These are phyloP conservation scores for Saccharomycopsis babjevae DNA, from an alignment of 805 yeast species.

Conservation along the genomic window DNA sequence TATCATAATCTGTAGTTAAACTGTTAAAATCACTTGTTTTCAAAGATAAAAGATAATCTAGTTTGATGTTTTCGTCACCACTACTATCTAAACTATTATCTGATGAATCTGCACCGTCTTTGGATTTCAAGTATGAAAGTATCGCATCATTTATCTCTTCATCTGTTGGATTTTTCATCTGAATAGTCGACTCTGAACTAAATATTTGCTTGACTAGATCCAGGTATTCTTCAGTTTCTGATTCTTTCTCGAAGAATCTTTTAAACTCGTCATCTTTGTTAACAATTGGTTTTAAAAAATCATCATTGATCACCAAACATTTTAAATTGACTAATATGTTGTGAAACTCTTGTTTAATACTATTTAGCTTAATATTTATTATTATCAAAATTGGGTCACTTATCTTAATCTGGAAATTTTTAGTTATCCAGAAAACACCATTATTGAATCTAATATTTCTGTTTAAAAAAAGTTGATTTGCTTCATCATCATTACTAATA, in stretches of 20 bases:
- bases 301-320: constrained; percentile 11
- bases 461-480: constrained; percentile 14
- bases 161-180: background rate
- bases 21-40: background rate
- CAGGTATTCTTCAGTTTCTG: background rate
- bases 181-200: background rate
- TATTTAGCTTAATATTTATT: constrained; percentile 13
- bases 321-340: constrained; percentile 13
- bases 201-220: background rate
- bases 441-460: constrained; percentile 15
- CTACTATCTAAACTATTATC: background rate
- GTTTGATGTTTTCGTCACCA: background rate
- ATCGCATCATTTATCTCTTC: background rate
- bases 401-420: constrained; percentile 14
- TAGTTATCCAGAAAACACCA: constrained; percentile 12
- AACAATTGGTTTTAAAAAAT: constrained; percentile 9
- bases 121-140: background rate
- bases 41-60: background rate
- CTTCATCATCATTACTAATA: constrained; percentile 3
- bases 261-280: constrained; percentile 1
- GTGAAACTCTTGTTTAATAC: constrained; percentile 7
- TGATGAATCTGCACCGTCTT: background rate
- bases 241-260: background rate
- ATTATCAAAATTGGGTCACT: constrained; percentile 17
- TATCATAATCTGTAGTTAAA: background rate